phyloP scores from a whole-genome alignment of 495 filamentous ascomycete genomes.

The Cairneyella variabilis region DNA sequence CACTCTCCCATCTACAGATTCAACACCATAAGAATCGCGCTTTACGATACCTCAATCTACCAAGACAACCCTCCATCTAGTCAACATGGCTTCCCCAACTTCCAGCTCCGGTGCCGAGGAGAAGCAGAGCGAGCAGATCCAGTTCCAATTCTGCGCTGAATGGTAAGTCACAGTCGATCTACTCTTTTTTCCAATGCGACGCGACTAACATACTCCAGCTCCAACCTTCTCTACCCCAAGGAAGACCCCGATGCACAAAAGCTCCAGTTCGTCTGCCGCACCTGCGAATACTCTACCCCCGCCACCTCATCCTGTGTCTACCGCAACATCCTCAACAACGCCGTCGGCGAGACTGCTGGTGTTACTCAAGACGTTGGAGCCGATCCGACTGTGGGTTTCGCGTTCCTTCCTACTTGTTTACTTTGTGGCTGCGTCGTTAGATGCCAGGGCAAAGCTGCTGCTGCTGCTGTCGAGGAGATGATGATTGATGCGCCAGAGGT shows the following conservation, averaged over 20 bases:
- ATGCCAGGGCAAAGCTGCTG: slow-evolving; percentile 15
- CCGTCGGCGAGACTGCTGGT: slow-evolving; percentile 91
- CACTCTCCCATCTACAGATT: too few species aligned
- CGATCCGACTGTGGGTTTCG: slow-evolving; percentile 98
- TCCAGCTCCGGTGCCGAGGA: slow-evolving; percentile 49
- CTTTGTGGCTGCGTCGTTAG: slow-evolving; percentile 24
- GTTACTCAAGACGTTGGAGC: slow-evolving; percentile 94
- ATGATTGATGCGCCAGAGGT: slow-evolving; percentile 5
- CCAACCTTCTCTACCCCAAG: slow-evolving; percentile 96
- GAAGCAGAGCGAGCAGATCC: slow-evolving; percentile 72
- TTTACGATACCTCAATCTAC: too few species aligned
- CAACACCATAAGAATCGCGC: too few species aligned
- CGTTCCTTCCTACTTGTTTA: slow-evolving; percentile 34
- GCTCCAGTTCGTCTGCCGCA: slow-evolving; percentile 68
- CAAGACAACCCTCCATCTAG: too few species aligned
- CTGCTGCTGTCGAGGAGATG: background rate
- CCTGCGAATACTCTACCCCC: slow-evolving; percentile 82
- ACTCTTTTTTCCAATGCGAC: background rate
- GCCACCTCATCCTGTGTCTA: slow-evolving; percentile 86
- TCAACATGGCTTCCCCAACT: slow-evolving; percentile 57
- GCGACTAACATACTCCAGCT: slow-evolving; percentile 42
- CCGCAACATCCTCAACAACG: slow-evolving; percentile 83
- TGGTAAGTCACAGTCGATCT: slow-evolving; percentile 52
- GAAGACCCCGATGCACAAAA: slow-evolving; percentile 65
- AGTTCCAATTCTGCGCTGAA: slow-evolving; percentile 95